phyloP scores from a whole-genome alignment of 495 filamentous ascomycete genomes.

The Aspergillus mulundensis region DNA sequence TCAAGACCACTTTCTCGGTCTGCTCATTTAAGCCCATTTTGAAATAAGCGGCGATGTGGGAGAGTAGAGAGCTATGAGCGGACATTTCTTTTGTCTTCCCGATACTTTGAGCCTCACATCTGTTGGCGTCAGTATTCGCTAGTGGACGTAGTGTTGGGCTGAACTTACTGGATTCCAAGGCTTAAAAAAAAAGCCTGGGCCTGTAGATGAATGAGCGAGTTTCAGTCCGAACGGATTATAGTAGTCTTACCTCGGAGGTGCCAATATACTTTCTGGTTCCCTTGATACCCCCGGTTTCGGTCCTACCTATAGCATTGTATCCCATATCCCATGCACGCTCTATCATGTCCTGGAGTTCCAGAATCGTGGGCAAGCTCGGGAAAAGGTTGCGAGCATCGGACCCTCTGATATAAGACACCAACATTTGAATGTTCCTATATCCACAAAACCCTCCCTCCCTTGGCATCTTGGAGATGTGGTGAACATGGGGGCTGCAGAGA shows the following conservation, averaged over 20 bases:
- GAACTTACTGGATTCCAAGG: constrained; percentile 60
- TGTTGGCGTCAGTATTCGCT: constrained; percentile 17
- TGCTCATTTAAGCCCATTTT: constrained; percentile 33
- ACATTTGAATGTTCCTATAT: constrained; percentile 97
- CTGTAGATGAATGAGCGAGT: constrained; percentile 32
- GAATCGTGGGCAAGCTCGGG: constrained; percentile 66
- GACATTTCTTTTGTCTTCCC: constrained; percentile 32
- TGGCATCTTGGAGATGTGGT: constrained; percentile 76
- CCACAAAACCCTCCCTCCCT: constrained; percentile 91
- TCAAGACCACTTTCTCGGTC: constrained; percentile 56
- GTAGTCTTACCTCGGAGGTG: constrained; percentile 68
- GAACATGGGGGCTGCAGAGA: constrained; percentile 70
- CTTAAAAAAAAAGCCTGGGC: constrained; percentile 75
- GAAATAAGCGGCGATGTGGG: constrained; percentile 73
- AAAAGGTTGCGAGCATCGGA: constrained; percentile 55
- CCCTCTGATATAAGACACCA: constrained; percentile 71
- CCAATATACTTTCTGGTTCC: constrained; percentile 95
- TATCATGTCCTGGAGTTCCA: constrained; percentile 83
- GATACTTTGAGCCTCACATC: constrained; percentile 52
- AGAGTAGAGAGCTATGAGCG: constrained; percentile 56
- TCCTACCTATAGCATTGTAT: constrained; percentile 66
- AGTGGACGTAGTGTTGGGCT: neutral
- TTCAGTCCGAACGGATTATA: neutral
- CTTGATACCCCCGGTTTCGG: constrained; percentile 82
- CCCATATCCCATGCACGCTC: constrained; percentile 87